These are phyloP conservation scores for Penstemon newberryi DNA, from an alignment of 257 asterid species.

Conservation along the genomic window DNA sequence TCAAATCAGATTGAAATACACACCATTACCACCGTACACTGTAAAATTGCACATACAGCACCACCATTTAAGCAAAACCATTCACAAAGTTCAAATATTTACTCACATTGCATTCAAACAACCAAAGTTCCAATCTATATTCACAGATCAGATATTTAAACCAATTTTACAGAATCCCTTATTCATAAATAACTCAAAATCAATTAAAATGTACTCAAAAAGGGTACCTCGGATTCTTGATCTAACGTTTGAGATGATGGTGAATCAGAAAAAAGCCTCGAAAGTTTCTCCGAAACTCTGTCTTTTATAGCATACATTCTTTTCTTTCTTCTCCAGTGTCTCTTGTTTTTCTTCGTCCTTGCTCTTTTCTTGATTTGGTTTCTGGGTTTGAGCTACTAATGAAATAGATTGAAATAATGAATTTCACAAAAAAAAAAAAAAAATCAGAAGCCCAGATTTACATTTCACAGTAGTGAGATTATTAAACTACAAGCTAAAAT, in stretches of 20 bases:
- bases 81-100: neutral
- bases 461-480: neutral
- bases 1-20: conserved; percentile 12
- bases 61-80: conserved; percentile 17
- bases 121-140: neutral
- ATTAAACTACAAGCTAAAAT: neutral
- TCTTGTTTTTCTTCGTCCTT: neutral
- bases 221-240: conserved; percentile 62
- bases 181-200: conserved; percentile 15
- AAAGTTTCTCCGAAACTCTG: conserved; percentile 58
- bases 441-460: neutral
- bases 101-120: conserved; percentile 29
- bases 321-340: neutral
- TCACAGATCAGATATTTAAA: conserved; percentile 27
- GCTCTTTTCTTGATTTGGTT: neutral
- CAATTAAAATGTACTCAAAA: neutral
- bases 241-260: conserved; percentile 49
- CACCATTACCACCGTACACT: conserved; percentile 11
- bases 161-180: conserved; percentile 12
- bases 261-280: conserved; percentile 67
- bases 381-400: neutral
- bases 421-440: neutral
- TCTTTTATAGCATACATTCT: conserved; percentile 63
- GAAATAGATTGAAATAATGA: neutral
- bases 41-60: neutral